Base-by-base conservation (phyloP, 768 basidiomycete species). In the Macrolepiota dolichaula region DNA sequence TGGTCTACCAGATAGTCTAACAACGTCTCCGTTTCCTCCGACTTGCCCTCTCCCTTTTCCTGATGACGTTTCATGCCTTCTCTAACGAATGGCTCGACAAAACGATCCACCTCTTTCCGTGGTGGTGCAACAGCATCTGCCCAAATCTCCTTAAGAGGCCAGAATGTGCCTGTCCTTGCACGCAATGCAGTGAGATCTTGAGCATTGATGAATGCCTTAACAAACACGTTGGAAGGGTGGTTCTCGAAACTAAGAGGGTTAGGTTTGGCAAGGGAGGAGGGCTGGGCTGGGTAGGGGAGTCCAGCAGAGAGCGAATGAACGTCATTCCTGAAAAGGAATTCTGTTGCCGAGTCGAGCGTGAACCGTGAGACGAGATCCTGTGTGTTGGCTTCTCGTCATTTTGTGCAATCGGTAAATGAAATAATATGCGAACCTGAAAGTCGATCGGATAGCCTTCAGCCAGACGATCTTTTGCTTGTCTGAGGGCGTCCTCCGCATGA, bases 281-380 rank as follows among this genome's bases (percentile, higher is more conserved):
- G 36, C 64, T 66, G 24, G 47, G 68, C 1, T 22, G 83, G 83
- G 62, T 82, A 84, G 1, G 79, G 79, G 24, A 86, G 72, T 2
- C 78, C 80, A 1, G 78, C 78, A 0, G 74, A 73, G 35, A 87
- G 77, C 4, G 79, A 81, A 59, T 78, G 66, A 10, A 87, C 81
- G 64, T 79, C 77, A 36, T 75, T 73, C 5, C 81, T 83, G 62
- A 87, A 86, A 19, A 88, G 77, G 64, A 84, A 86, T 57, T 85
- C 81, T 0, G 85, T 82, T 2, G 85, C 85, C 1, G 84, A 81
- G 71, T 88, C 87, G 15, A 88, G 73, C 0, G 87, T 86, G 69
- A 88, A 87, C 1, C 80, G 75, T 1, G 73, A 72, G 6, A 73
- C 76, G 37, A 80, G 63, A 63, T 82, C 80, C 77, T 79, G 50